These are phyloP conservation scores for Tilletia horrida DNA, from an alignment of 1,284 basidiomycete species.

Conservation along the genomic window DNA sequence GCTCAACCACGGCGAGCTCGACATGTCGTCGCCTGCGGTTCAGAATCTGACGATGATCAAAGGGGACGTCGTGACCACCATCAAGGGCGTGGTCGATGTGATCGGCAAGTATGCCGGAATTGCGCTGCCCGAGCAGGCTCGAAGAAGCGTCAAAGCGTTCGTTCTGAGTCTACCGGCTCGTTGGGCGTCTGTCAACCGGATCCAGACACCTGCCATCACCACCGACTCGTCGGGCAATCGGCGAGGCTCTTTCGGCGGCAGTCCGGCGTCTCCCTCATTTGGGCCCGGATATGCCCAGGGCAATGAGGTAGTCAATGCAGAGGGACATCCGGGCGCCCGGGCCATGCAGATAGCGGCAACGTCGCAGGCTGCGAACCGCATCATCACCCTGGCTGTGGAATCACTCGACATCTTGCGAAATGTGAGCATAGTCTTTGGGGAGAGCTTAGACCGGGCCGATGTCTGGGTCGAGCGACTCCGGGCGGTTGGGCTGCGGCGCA, in stretches of 20 bases:
- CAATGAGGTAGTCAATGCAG: constrained; percentile 1
- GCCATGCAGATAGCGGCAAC: constrained; percentile 21
- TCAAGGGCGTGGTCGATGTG: constrained; percentile 81
- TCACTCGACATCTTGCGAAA: constrained; percentile 84
- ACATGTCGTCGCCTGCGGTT: constrained; percentile 34
- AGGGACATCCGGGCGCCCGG: constrained; percentile 18
- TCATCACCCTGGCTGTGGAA: constrained; percentile 80
- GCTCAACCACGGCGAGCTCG: constrained; percentile 46
- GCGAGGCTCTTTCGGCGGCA: constrained; percentile 32
- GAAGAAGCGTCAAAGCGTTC: constrained; percentile 71
- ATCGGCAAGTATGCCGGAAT: constrained; percentile 79
- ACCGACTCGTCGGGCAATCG: constrained; percentile 29
- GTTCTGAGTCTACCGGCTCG: constrained; percentile 76
- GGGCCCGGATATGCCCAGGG: not conserved
- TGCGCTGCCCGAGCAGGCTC: constrained; percentile 77
- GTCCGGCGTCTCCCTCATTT: constrained; percentile 8
- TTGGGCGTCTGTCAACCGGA: constrained; percentile 62
- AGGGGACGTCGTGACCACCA: constrained; percentile 76
- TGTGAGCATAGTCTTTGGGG: constrained; percentile 79
- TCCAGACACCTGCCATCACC: constrained; percentile 22
- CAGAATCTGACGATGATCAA: constrained; percentile 66
- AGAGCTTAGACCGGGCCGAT: constrained; percentile 81
- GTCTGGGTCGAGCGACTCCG: constrained; percentile 63
- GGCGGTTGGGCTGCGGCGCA: constrained; percentile 42
- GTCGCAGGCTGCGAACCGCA: constrained; percentile 70